Percentiles rank a stretch among this genome's conserved stretches.
Conservation (phyloP, 768 basidiomycete genomes). For the Suillus plorans region DNA sequence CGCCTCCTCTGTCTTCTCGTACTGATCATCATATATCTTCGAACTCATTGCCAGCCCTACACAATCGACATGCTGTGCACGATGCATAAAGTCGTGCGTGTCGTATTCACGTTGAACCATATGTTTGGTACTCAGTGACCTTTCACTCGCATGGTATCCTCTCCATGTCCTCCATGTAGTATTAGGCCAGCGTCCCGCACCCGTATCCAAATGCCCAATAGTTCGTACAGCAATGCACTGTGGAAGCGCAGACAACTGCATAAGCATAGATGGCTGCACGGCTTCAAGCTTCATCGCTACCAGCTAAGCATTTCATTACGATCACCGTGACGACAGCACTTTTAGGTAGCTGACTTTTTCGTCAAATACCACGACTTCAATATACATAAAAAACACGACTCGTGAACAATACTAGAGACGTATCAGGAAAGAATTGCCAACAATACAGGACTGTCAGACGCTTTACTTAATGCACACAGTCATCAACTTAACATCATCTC, state of each 20-base stretch:
- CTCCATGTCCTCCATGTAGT: neutral
- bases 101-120: neutral
- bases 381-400: neutral
- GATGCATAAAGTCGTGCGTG: neutral
- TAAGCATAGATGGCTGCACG: neutral
- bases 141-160: neutral
- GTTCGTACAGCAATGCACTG: neutral
- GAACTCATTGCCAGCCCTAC: neutral
- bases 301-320: neutral
- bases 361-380: neutral
- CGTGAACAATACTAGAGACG: neutral
- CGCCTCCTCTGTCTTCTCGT: neutral
- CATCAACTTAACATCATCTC: constrained; percentile 41
- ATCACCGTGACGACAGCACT: neutral
- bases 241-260: neutral
- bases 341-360: constrained; percentile 1
- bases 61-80: neutral
- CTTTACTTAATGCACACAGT: constrained; percentile 33
- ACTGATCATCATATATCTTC: neutral
- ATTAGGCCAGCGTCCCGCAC: neutral
- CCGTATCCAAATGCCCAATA: no score
- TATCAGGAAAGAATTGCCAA: neutral
- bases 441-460: neutral
- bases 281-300: neutral
- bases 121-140: neutral